Conservation (phyloP, 805 yeast species). For the Saccharomycopsis fermentans region DNA sequence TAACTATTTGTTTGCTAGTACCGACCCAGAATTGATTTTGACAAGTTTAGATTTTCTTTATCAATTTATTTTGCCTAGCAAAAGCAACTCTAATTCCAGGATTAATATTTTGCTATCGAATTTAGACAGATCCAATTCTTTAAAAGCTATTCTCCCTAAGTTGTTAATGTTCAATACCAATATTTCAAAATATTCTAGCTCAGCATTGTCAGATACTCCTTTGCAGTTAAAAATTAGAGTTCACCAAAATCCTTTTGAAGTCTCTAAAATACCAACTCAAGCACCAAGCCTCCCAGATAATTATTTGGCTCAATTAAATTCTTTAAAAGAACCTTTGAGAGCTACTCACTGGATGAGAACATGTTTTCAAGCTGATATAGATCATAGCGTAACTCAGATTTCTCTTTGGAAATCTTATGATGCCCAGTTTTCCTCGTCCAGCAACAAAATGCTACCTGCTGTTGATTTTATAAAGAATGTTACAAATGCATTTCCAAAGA, state of each 20-base stretch:
- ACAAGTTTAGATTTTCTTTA: conserved; percentile 76
- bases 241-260: conserved; percentile 51
- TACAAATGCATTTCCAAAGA: conserved; percentile 74
- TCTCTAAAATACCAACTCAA: conserved; percentile 38
- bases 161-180: conserved; percentile 42
- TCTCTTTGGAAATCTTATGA: conserved; percentile 95
- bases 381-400: conserved; percentile 88
- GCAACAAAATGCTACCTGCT: conserved; percentile 68
- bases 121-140: conserved; percentile 38
- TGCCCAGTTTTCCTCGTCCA: conserved; percentile 60
- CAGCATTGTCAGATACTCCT: conserved; percentile 20
- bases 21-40: conserved; percentile 60
- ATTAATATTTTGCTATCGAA: conserved; percentile 40
- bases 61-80: conserved; percentile 62
- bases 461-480: conserved; percentile 96
- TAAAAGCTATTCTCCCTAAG: conserved; percentile 53
- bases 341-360: conserved; percentile 94
- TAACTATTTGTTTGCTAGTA: conserved; percentile 48
- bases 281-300: conserved; percentile 32
- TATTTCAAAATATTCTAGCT: conserved; percentile 24
- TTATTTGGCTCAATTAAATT: conserved; percentile 49
- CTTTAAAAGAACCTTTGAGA: conserved; percentile 73
- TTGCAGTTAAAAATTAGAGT: conserved; percentile 44
- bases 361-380: conserved; percentile 67
- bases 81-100: conserved; percentile 30